These are phyloP conservation scores for Simplicillium aogashimaense DNA, from an alignment of 2,329 filamentous ascomycete species.

Conservation along the genomic window DNA sequence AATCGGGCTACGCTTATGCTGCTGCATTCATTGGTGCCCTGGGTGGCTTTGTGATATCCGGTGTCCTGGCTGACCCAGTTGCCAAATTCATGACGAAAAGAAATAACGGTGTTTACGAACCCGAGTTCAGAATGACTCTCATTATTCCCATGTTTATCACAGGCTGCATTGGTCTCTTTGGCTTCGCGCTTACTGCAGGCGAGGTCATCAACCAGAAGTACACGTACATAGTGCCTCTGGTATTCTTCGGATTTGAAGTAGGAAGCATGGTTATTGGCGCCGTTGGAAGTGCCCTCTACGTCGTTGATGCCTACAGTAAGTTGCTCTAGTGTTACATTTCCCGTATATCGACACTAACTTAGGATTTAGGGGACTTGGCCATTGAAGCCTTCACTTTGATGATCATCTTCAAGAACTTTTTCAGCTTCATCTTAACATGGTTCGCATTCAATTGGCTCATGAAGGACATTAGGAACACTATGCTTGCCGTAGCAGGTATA, in stretches of 20 bases:
- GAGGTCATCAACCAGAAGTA: slow-evolving; percentile 47
- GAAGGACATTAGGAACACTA: slow-evolving; percentile 46
- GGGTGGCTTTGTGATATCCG: slow-evolving; percentile 66
- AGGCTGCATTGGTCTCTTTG: slow-evolving; percentile 69
- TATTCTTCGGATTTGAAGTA: slow-evolving; percentile 78
- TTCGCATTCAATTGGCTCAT: slow-evolving; percentile 79
- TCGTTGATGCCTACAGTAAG: slow-evolving; percentile 85
- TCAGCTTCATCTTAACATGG: slow-evolving; percentile 78
- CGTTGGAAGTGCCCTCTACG: slow-evolving; percentile 75
- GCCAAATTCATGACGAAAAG: slow-evolving; percentile 59
- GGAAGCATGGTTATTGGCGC: slow-evolving; percentile 88
- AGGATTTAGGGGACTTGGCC: slow-evolving; percentile 55
- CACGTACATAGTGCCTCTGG: slow-evolving; percentile 63
- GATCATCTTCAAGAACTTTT: slow-evolving; percentile 91
- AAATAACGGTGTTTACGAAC: slow-evolving; percentile 80
- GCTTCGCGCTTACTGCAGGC: slow-evolving; percentile 67
- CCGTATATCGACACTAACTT: slow-evolving; percentile 7
- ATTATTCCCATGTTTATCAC: slow-evolving; percentile 75
- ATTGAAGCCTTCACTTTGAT: slow-evolving; percentile 85
- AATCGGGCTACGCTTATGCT: slow-evolving; percentile 80
- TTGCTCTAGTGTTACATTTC: slow-evolving; percentile 13
- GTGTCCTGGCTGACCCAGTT: slow-evolving; percentile 62
- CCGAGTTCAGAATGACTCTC: slow-evolving; percentile 78
- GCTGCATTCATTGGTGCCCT: slow-evolving; percentile 79
- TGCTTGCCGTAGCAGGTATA: slow-evolving; percentile 64